Percentiles rank a stretch among this genome's conserved stretches.
Evolutionary conservation across 148 eudicot species (phyloP).

Genomic region (Persicaria maculosa): DNA sequence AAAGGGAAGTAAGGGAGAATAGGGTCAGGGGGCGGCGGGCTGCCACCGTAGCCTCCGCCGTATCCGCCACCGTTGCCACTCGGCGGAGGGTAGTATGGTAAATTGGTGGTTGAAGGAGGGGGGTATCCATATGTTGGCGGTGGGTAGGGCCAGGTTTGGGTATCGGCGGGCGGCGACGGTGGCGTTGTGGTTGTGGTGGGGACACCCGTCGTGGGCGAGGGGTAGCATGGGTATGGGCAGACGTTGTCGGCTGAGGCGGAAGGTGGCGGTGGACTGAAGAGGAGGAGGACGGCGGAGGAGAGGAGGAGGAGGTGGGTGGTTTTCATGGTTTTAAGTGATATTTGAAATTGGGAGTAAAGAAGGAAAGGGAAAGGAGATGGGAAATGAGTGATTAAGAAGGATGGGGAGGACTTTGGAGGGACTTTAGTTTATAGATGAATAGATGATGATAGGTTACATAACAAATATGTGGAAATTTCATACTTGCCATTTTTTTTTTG

Average conservation of each 20-base stretch:
- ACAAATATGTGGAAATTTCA: too few relatives aligned
- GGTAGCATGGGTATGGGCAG: constrained; percentile 14
- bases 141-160: background rate
- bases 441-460: too few relatives aligned
- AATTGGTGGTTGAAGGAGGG: constrained; percentile 1
- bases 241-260: background rate
- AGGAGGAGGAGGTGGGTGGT: background rate
- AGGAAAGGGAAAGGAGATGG: too few relatives aligned
- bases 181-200: constrained; percentile 5
- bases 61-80: background rate
- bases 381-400: too few relatives aligned
- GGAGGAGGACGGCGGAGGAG: background rate
- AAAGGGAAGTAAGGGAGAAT: constrained; percentile 15
- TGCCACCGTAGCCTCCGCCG: background rate
- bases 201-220: background rate
- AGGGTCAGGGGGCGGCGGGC: constrained; percentile 10
- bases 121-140: background rate
- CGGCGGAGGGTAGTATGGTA: constrained; percentile 13
- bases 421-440: too few relatives aligned
- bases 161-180: background rate
- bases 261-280: background rate
- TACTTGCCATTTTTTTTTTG: too few relatives aligned
- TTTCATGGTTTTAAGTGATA: too few relatives aligned
- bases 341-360: too few relatives aligned
- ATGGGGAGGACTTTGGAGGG: too few relatives aligned